Conservation (phyloP, 2,329 filamentous ascomycete species). For the Mariannaea sp. region DNA sequence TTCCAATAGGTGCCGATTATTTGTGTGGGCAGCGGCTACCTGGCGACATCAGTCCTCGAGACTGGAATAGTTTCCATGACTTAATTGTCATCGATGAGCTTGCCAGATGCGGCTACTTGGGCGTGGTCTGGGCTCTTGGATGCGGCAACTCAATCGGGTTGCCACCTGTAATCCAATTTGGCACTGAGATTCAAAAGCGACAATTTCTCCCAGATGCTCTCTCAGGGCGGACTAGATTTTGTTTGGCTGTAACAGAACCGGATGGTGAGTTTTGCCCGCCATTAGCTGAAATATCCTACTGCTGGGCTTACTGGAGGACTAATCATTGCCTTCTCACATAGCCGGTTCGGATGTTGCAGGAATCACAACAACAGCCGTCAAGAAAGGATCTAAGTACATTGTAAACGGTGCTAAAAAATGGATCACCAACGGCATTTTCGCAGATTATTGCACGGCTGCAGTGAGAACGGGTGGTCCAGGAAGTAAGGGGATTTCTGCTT, state of each 20-base stretch:
- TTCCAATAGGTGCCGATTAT: neutral
- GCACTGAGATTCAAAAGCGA: conserved; percentile 50
- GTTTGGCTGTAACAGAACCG: conserved; percentile 30
- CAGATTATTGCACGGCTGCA: conserved; percentile 25
- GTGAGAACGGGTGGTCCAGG: conserved; percentile 21
- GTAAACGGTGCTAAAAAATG: conserved; percentile 26
- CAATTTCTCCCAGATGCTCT: conserved; percentile 18
- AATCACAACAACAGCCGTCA: conserved; percentile 16
- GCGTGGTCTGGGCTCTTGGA: conserved; percentile 61
- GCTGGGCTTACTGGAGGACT: too few relatives aligned
- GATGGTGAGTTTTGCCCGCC: conserved; percentile 10
- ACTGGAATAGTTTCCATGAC: conserved; percentile 62
- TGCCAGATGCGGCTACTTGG: conserved; percentile 55
- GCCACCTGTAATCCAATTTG: conserved; percentile 67
- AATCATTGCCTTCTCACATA: neutral
- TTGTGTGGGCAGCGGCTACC: conserved; percentile 9
- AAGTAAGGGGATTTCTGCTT: conserved; percentile 12
- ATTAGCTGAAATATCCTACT: neutral
- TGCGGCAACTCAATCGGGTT: conserved; percentile 66
- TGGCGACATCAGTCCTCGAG: conserved; percentile 47
- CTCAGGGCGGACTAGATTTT: conserved; percentile 21
- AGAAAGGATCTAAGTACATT: conserved; percentile 18
- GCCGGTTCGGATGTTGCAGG: conserved; percentile 28
- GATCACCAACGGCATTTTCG: conserved; percentile 24
- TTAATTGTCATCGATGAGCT: conserved; percentile 61